These are phyloP conservation scores for Endogone sp. DNA, from an alignment of 192 early-diverging fungal species.

Conservation along the genomic window DNA sequence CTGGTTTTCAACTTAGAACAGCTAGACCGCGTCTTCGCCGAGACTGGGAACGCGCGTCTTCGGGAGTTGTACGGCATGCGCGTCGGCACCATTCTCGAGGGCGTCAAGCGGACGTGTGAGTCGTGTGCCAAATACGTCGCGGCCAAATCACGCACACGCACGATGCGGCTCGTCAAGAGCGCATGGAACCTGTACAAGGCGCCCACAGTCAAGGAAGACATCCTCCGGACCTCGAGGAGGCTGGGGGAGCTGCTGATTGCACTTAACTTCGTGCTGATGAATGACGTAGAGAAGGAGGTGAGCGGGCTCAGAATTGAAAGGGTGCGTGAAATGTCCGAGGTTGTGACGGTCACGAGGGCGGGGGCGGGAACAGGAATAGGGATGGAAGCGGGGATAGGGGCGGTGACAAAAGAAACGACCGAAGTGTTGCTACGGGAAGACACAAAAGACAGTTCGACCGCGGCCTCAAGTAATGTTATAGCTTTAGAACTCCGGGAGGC, in stretches of 20 bases:
- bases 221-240: neutral
- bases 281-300: neutral
- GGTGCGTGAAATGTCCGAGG: neutral
- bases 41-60: neutral
- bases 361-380: no score
- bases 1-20: slow-evolving; percentile 1
- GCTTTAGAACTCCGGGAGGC: slow-evolving; percentile 1
- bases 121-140: neutral
- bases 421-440: no score
- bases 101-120: neutral
- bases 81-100: slow-evolving; percentile 6
- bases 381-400: no score
- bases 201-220: neutral
- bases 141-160: neutral
- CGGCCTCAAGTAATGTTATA: neutral
- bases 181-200: slow-evolving; percentile 5
- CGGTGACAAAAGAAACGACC: no score
- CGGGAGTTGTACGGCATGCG: neutral
- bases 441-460: no score
- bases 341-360: no score
- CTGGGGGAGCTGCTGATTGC: neutral
- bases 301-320: neutral
- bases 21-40: slow-evolving; percentile 1
- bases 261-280: neutral
- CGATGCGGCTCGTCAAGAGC: neutral